Conservation (phyloP, 768 basidiomycete genomes). For the Tricholoma sp. region DNA sequence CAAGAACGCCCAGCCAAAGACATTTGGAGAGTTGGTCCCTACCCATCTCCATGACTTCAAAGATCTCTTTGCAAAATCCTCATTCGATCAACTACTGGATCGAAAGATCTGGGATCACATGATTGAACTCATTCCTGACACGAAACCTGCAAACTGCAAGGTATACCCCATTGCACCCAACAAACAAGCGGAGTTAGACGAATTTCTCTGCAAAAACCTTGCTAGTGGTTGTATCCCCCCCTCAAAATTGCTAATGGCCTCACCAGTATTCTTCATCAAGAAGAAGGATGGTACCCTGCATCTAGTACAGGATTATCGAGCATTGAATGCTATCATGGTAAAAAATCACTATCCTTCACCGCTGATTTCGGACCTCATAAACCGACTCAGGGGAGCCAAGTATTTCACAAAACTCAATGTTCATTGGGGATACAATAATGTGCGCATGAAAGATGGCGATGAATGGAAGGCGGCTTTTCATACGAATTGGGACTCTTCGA, state of each 20-base stretch:
- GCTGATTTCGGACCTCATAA: background rate
- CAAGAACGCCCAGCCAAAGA: background rate
- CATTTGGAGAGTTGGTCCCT: background rate
- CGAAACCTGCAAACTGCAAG: slow-evolving; percentile 5
- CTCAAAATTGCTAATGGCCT: background rate
- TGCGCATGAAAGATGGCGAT: background rate
- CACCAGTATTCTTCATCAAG: background rate
- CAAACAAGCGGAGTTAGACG: slow-evolving; percentile 5
- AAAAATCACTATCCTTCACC: background rate
- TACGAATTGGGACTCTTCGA: too few species aligned
- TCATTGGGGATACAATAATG: background rate
- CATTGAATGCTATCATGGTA: slow-evolving; percentile 28
- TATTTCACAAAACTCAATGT: slow-evolving; percentile 31
- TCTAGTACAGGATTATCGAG: slow-evolving; percentile 24
- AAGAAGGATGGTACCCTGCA: background rate
- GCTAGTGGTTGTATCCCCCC: background rate
- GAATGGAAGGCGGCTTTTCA: too few species aligned
- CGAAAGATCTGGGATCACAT: slow-evolving; percentile 10
- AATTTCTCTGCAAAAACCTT: background rate
- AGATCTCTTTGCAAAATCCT: background rate
- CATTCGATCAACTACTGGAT: slow-evolving; percentile 2
- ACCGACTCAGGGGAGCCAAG: slow-evolving; percentile 12
- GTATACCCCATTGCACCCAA: slow-evolving; percentile 7
- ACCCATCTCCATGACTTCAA: background rate
- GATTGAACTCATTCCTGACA: slow-evolving; percentile 6